Conservation (phyloP, 768 basidiomycete species). For the Paxillus involutus region DNA sequence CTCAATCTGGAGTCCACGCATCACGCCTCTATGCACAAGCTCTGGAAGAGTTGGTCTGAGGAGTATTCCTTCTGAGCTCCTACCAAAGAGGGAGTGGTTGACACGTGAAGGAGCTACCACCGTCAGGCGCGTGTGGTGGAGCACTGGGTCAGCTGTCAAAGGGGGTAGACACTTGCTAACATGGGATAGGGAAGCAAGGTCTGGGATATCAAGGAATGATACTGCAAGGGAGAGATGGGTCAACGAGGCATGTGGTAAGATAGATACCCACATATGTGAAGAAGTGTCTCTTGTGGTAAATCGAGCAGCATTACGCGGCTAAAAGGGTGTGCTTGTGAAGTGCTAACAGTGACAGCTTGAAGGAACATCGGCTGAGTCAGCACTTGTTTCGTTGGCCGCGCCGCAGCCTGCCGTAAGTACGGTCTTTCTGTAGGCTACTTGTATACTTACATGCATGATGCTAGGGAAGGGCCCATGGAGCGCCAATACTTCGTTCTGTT, state of each 20-base stretch:
- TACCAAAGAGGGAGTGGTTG: constrained; percentile 62
- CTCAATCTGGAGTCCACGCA: constrained; percentile 67
- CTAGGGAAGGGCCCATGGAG: too few species aligned
- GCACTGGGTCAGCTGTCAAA: constrained; percentile 59
- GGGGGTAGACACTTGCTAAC: constrained; percentile 46
- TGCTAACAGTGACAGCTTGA: too few species aligned
- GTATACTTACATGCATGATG: too few species aligned
- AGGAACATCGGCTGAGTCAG: not conserved
- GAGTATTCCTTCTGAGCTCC: constrained; percentile 50
- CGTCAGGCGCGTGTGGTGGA: constrained; percentile 61
- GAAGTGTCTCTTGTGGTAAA: constrained; percentile 55
- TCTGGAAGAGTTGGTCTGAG: constrained; percentile 67
- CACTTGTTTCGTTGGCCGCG: too few species aligned
- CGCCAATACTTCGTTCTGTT: too few species aligned
- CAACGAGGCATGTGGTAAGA: not conserved
- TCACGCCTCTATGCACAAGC: constrained; percentile 67
- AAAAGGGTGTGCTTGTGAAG: too few species aligned
- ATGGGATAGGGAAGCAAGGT: constrained; percentile 54
- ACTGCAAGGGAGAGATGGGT: constrained; percentile 37
- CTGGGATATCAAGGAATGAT: constrained; percentile 72
- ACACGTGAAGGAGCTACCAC: constrained; percentile 69
- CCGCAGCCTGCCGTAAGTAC: too few species aligned
- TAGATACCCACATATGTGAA: constrained; percentile 54
- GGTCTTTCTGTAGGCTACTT: too few species aligned
- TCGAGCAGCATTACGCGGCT: constrained; percentile 22